Evolutionary conservation across 306 rosid genomes (phyloP), one percentile per base, ranked within the genome.

Genomic region (Canavalia gladiata): DNA sequence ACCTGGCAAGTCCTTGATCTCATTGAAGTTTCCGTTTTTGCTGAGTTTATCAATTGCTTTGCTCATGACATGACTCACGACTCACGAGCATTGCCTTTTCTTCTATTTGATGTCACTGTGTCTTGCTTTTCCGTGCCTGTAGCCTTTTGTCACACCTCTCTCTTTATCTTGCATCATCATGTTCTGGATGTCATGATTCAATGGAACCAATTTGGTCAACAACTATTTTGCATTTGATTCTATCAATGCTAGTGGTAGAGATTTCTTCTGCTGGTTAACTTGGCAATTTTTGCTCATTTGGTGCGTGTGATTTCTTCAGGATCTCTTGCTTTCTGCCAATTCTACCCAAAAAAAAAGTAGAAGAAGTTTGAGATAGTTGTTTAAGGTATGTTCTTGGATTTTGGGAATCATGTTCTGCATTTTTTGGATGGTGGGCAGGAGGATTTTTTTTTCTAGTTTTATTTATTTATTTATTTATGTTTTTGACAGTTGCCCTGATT

Each of bases 1-100:
- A 18, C 81, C 72, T 52, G 76, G 91, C 86, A 52, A 86, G 86
- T 72, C 87, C 30, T 66, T 62, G 85, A 87, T 87, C 85, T 84
- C 5, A 43, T 41, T 80, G 11, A 77, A 74, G 76, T 77, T 72
- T 86, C 68, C 6, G 58, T 30, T 28, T 88, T 51, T 75, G 77
- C 46, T 30, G 71, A 58, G 69, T 39, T 62, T 76, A 43, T 31
- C 69, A 37, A 31, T 45, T 58, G 78, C 76, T 58, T 73, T 72
- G 1, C 31, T 60, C 73, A 8, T 68, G 39, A 68, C 51, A 30
- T 73, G 73, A 73, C 74, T 73, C 71, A 63, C 75, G 77, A 75
- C 25, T 18, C 0, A 45, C 75, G 72, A 77, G 42, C 64, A 70
- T 63, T 68, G 83, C 76, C 62, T 76, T 83, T 47, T 68, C 78